Evolutionary conservation across 1,284 basidiomycete genomes (phyloP), one percentile per base, ranked within the genome.

Genomic region (Phellopilus nigrolimitatus): DNA sequence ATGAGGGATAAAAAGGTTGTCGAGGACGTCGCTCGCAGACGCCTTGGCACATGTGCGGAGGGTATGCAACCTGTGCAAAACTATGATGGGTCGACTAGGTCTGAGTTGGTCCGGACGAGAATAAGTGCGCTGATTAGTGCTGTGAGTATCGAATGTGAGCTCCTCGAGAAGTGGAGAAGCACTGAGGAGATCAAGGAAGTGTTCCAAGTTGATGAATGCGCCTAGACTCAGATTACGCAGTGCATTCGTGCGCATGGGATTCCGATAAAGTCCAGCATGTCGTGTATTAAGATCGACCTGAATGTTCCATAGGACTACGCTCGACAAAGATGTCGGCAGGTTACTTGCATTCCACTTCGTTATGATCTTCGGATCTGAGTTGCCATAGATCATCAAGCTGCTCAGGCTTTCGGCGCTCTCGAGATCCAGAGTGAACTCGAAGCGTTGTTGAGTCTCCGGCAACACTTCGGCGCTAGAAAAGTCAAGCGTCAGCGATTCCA

Each of bases 231-330:
- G 33, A 19, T 21, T 47, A 9, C 22, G 33, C 31, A 47, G 30
- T 7, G 45, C 15, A 36, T 47, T 47, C 22, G 9, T 17, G 3
- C 12, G 41, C 19, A 31, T 19, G 10, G 15, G 28, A n/a, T 28
- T 12, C 22, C 4, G 40, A 42, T 7, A 5, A 5, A 21, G 5
- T 4, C 17, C 24, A n/a, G 28, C 28, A 22, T 17, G 24, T 10
- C 17, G 10, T 3, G 30, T 8, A 3, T 30, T 45, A 17, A 33
- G 17, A 10, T 45, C 28, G 2, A 45, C 25, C 13, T 13, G 25
- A 9, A 49, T 25, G 19, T 49, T 39, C 47, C 47, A 49, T 9
- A 49, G 17, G 36, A 49, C 15, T 9, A 40, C 25, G 15, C 30
- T 39, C 13, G 12, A 17, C 15, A 49, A 22, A 13, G 47, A 39